Evolutionary conservation across 768 basidiomycete species (phyloP).

Genomic region (Agaricus blazei): DNA sequence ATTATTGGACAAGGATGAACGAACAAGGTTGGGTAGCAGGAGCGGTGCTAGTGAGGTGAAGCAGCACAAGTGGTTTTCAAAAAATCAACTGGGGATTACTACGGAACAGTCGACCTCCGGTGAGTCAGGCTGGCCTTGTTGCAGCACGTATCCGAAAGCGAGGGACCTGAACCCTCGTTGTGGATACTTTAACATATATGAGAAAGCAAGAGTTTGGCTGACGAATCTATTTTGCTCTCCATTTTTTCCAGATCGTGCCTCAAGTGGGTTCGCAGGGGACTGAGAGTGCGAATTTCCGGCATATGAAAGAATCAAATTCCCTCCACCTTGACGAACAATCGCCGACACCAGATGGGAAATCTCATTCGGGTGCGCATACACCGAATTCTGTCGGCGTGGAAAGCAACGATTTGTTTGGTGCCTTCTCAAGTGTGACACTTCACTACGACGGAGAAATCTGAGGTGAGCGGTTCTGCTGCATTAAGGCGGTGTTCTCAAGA

Average conservation of each 20-base stretch:
- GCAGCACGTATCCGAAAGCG: not conserved
- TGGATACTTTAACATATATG: not conserved
- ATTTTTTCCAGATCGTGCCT: slow-evolving; percentile 4
- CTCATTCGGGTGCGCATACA: slow-evolving; percentile 3
- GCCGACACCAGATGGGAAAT: slow-evolving; percentile 14
- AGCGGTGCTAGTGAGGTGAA: slow-evolving; percentile 98
- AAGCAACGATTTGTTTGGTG: slow-evolving; percentile 69
- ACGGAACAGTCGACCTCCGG: slow-evolving; percentile 89
- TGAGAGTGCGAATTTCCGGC: slow-evolving; percentile 88
- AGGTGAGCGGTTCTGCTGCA: not conserved
- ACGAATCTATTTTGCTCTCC: not conserved
- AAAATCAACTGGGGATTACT: slow-evolving; percentile 97
- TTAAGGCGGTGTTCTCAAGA: not conserved
- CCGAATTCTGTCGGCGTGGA: slow-evolving; percentile 15
- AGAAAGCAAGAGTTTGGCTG: not conserved
- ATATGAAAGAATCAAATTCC: slow-evolving; percentile 85
- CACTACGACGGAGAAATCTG: slow-evolving; percentile 71
- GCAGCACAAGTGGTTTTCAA: slow-evolving; percentile 96
- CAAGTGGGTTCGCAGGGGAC: slow-evolving; percentile 71
- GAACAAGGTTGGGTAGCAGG: slow-evolving; percentile 81
- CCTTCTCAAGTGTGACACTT: slow-evolving; percentile 87
- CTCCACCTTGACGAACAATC: slow-evolving; percentile 80
- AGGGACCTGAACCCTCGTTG: not conserved
- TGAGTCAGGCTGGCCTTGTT: slow-evolving; percentile 35
- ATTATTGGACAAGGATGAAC: slow-evolving; percentile 89